Evolutionary conservation across 2,329 filamentous ascomycete genomes (phyloP), one percentile per base, ranked within the genome.

Genomic region (Cercospora canescens): DNA sequence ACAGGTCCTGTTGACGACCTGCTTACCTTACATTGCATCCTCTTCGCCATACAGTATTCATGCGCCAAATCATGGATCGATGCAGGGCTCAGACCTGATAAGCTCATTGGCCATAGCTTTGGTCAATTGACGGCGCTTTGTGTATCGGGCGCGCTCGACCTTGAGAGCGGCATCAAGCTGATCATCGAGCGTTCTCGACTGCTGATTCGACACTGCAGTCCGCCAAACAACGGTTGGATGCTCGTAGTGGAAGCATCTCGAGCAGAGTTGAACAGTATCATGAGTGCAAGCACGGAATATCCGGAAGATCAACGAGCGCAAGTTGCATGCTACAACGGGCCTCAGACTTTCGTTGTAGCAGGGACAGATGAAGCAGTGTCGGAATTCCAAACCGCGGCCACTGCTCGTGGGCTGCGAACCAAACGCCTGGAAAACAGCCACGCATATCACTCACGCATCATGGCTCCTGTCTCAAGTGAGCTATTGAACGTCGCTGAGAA

Each of bases 301-400:
- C 4, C 32, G 2, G 32, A 35, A 4, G 35, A 16, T 16, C 35
- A 50, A 11, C n/a, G 45, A 50, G 18, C 24, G 5, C 52, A 62
- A 26, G 63, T 67, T 41, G 67, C 67, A 26, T 69, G 67, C 48
- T 63, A 56, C 65, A 69, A 69, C 28, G 62, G 62, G 4, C 62
- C 52, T 5, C 14, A 18, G 12, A 59, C n/a, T 9, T 60, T 39
- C 7, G 55, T 45, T 32, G 16, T 68, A 16, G 24, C 45, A 21
- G 45, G 24, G 4, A 50, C 45, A 26, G 18, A 24, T 3, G 24
- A 21, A 7, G 45, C 45, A 50, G 45, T 24, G 45, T 14, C 12
- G 18, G 18, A 24, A 26, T 50, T 45, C 9, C 26, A 26, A 8
- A 8, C 21, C 16, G 35, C 14, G 18, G 34, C 18, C 16, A 24